Base-by-base conservation (phyloP, 306 rosid species). In the Gleditsia sinensis region DNA sequence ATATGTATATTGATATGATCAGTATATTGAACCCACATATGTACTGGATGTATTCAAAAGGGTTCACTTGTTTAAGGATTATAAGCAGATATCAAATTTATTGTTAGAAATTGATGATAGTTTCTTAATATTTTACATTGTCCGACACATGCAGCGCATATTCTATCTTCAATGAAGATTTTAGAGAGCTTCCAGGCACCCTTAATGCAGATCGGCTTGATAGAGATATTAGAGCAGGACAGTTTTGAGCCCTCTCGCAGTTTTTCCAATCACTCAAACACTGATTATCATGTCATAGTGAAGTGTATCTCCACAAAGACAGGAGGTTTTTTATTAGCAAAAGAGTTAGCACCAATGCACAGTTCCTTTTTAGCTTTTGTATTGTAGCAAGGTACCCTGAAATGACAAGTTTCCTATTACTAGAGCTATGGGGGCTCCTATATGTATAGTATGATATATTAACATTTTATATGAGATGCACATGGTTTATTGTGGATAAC, bases 111-210 rank as follows among this genome's bases (percentile, higher is more conserved):
- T 58, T 34, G 16, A 33, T 74, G 23, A 21, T 48, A 9, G n/a
- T 42, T 75, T 51, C 56, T 49, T 36, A 70, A 62, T 51, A 42
- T 32, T 54, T 49, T 69, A 33, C 39, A 5, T 39, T 57, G 36
- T 70, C 27, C 69, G 11, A 58, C 34, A 10, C 62, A 71, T 84
- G 79, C 93, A 90, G 97, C 82, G 97, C 97, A 30, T 94, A 94
- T 83, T 94, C 97, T 20, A 90, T 94, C 76, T 92, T 92, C 90
- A 92, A 92, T 72, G 97, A 94, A 90, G 93, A 88, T 82, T 94
- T 92, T 62, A 88, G 87, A 83, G 97, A 94, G 88, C 96, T 94
- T 77, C 99, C 96, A 0, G 93, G 97, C 59, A 92, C 96, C 12
- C 87, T 90, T 1, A 94, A 92, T 54, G 97, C 97, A 2, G 99